Evolutionary conservation across 768 basidiomycete species (phyloP), one percentile per base, ranked within the genome.

Genomic region (Pleurotus eryngii): DNA sequence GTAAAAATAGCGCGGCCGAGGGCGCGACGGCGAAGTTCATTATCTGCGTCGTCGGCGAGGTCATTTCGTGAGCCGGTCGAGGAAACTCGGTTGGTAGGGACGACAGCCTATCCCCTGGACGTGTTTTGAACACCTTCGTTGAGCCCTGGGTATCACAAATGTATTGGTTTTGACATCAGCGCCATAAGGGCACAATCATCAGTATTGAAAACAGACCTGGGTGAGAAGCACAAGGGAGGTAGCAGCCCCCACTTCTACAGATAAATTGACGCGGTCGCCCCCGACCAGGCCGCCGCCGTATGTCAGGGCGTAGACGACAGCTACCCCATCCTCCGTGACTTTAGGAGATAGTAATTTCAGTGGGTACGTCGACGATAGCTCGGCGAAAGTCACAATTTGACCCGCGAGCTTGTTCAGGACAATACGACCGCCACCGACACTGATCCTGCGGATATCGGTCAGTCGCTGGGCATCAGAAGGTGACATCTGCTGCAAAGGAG

Each of bases 271-370:
- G 24, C 76, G 70, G 73, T 98, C 95, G 0, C 94, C 94, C 4
- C 87, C 85, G 38, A 98, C 90, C 8, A 98, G 79, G 2, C 95
- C 95, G 9, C 95, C 95, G 0, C 95, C 95, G 63, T 98, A 98
- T 37, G 84, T 86, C 57, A 98, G 68, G 15, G 91, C 75, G 63
- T 97, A 98, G 15, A 84, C 85, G 49, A 90, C 72, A 8, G 83
- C 89, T 30, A 92, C 76, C 4, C 74, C 69, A 27, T 75, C 71
- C 39, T 73, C 72, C 39, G 72, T 60, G 8, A 83, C 71, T 48
- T 79, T 78, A 2, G 93, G 92, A 2, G 93, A 87, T 56, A 95
- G 74, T 35, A 97, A 83, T 68, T 96, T 96, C 64, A 97, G 76
- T 7, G 95, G 95, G 67, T 96, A 97, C 1, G 85, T 79, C 6